Base-by-base conservation (phyloP, 176 grass and related monocot genomes). In the Stipa capillata region DNA sequence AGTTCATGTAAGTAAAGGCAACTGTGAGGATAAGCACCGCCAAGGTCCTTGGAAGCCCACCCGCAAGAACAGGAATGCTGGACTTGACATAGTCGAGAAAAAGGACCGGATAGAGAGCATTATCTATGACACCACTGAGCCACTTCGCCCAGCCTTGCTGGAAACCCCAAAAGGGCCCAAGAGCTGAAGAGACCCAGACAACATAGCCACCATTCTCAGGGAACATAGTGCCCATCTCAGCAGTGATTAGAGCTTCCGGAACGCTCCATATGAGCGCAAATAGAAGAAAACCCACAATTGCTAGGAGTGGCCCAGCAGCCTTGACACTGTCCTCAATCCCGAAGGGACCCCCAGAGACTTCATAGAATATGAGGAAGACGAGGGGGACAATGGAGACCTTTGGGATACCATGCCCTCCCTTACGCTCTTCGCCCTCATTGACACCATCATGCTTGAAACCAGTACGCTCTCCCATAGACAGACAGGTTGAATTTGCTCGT, bases 281-380 rank as follows among this genome's bases (percentile, higher is more conserved):
- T n/a, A 92, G 17, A 15, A 96, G 21, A 36, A 96, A 96, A 1
- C 93, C 93, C 4, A 83, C 47, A 36, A 96, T 96, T 18, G 93
- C 84, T 60, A 96, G 79, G 41, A 96, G 84, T 8, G 93, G 93
- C 0, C 93, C 89, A 1, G 93, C 87, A 33, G 93, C 89, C 50
- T 80, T 75, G 29, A 96, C 89, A 43, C 77, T 88, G 21, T 96
- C 93, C 60, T 96, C 93, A 47, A 96, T 96, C 59, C 93, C 93
- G 37, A 92, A 96, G 7, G 93, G 93, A 17, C 89, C 93, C 54
- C 93, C 93, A 15, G 93, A 96, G 29, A 96, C 93, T 64, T 96
- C 89, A 31, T 96, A 96, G 69, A 96, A 96, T 60, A 96, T 96
- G 23, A 96, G 78, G 62, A 96, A 96, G 33, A 96, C 70, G 44